Conservation (phyloP, 1,284 basidiomycete species). For the Mycosarcoma maydis region DNA sequence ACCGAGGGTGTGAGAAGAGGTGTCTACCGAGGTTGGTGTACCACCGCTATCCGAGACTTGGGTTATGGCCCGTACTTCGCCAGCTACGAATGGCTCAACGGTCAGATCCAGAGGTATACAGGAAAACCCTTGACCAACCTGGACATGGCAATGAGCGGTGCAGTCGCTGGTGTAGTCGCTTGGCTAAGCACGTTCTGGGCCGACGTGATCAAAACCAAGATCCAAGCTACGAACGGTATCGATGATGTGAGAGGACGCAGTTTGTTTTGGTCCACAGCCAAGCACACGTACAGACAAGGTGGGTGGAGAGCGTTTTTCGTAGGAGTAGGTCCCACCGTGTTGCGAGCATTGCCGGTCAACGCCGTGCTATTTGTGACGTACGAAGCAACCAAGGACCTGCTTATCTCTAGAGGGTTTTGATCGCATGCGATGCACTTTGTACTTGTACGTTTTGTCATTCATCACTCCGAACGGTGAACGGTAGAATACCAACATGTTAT, state of each 20-base stretch:
- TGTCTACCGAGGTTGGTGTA: slow-evolving; percentile 52
- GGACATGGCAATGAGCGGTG: slow-evolving; percentile 57
- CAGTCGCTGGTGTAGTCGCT: slow-evolving; percentile 53
- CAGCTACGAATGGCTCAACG: slow-evolving; percentile 54
- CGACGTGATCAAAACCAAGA: slow-evolving; percentile 61
- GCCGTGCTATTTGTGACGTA: slow-evolving; percentile 55
- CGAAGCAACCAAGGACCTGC: slow-evolving; percentile 36
- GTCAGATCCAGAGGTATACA: slow-evolving; percentile 7
- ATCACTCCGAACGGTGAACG: no score
- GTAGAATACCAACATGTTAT: no score
- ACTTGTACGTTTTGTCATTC: neutral
- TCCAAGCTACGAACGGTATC: slow-evolving; percentile 36
- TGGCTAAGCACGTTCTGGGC: slow-evolving; percentile 62
- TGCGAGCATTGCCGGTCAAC: slow-evolving; percentile 58
- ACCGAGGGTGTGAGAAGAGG: slow-evolving; percentile 35
- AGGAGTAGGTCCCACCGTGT: slow-evolving; percentile 54
- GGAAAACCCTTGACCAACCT: slow-evolving; percentile 21
- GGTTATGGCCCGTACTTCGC: slow-evolving; percentile 61
- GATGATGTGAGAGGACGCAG: neutral
- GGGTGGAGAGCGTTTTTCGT: slow-evolving; percentile 54
- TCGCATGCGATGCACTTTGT: no score
- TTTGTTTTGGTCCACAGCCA: slow-evolving; percentile 29
- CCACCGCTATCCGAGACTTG: slow-evolving; percentile 52
- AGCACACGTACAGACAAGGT: slow-evolving; percentile 34
- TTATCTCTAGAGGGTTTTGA: slow-evolving; percentile 24